These are phyloP conservation scores for Setomelanomma holmii DNA, from an alignment of 2,329 filamentous ascomycete genomes.

Conservation along the genomic window DNA sequence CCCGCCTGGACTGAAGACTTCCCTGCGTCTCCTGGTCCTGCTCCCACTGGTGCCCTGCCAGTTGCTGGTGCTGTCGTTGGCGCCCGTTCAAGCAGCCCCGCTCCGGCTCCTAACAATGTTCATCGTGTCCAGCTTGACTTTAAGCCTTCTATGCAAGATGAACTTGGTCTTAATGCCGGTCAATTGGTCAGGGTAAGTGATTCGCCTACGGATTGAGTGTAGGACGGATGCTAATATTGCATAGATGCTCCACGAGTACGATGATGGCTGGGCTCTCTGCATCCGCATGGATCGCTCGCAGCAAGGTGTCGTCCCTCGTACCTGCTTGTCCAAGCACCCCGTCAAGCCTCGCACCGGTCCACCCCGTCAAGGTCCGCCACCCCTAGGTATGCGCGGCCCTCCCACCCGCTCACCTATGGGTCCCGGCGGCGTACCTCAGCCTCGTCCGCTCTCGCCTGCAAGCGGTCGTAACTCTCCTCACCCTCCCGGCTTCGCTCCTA, in stretches of 20 bases:
- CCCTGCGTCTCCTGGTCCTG: conserved; percentile 59
- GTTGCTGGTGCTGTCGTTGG: conserved; percentile 65
- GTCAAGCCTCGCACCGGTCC: conserved; percentile 78
- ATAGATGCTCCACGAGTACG: conserved; percentile 92
- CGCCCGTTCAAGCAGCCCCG: conserved; percentile 67
- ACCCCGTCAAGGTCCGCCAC: conserved; percentile 61
- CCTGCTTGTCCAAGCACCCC: conserved; percentile 88
- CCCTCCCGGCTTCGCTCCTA: conserved; percentile 34
- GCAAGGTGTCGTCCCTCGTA: conserved; percentile 92
- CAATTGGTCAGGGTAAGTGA: conserved; percentile 89
- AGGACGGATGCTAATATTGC: too few relatives aligned
- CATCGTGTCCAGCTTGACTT: conserved; percentile 96
- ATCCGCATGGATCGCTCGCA: conserved; percentile 87
- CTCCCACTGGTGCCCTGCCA: conserved; percentile 47
- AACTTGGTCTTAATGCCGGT: conserved; percentile 80
- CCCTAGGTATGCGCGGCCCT: conserved; percentile 41
- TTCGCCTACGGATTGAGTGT: too few relatives aligned
- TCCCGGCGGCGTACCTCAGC: conserved; percentile 40
- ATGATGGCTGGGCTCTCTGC: conserved; percentile 97
- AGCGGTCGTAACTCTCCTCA: conserved; percentile 58
- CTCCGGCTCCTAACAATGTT: conserved; percentile 65
- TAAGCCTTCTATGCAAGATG: conserved; percentile 88
- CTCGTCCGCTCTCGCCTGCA: conserved; percentile 54
- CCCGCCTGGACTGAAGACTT: conserved; percentile 68
- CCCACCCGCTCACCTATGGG: conserved; percentile 40